Evolutionary conservation across 257 asterid genomes (phyloP).

Genomic region (Solanum pimpinellifolium): DNA sequence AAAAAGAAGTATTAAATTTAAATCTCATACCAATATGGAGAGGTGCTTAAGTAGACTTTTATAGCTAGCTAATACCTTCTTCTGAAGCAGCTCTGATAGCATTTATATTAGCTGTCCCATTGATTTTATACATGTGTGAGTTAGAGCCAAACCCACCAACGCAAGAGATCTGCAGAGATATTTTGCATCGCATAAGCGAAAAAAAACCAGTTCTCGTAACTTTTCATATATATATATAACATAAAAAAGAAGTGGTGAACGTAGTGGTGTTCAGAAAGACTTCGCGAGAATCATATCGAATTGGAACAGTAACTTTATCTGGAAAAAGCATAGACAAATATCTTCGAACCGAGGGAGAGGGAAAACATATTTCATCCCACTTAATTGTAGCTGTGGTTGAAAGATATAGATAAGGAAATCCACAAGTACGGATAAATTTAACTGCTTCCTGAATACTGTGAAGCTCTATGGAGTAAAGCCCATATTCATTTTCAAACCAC

Average conservation of each 20-base stretch:
- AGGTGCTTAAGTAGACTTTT: background rate
- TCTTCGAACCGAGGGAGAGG: background rate
- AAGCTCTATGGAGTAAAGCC: background rate
- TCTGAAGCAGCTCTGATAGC: slow-evolving; percentile 95
- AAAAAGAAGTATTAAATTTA: background rate
- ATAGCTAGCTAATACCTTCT: slow-evolving; percentile 42
- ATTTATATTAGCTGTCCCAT: slow-evolving; percentile 94
- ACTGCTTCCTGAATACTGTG: background rate
- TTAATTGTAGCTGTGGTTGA: background rate
- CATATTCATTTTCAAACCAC: background rate
- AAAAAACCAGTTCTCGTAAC: background rate
- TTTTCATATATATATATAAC: background rate
- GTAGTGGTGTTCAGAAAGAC: background rate
- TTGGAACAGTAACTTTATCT: background rate
- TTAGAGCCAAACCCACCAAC: slow-evolving; percentile 98
- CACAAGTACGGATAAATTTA: background rate
- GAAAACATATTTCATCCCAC: background rate
- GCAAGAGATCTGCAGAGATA: slow-evolving; percentile 69
- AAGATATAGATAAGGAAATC: background rate
- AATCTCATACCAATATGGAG: background rate
- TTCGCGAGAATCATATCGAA: background rate
- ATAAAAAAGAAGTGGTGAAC: background rate
- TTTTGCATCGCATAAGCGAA: background rate
- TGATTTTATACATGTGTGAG: slow-evolving; percentile 81
- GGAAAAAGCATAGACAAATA: background rate